Percentiles rank a stretch among this genome's conserved stretches.
These are phyloP conservation scores for Salix caprea DNA, from an alignment of 345 rosid species.

Conservation along the genomic window DNA sequence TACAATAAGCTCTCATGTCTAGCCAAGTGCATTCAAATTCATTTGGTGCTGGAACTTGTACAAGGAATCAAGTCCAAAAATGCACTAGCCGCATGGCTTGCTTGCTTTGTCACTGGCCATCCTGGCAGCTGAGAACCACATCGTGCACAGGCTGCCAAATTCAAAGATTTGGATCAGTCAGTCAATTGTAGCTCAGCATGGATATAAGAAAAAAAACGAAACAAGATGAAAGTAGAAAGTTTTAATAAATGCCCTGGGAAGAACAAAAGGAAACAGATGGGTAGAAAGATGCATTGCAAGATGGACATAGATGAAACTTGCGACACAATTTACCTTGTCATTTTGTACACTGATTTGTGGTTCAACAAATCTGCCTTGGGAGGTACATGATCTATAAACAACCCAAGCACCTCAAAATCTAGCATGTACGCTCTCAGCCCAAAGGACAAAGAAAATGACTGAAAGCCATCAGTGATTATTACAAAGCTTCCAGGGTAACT, in stretches of 20 bases:
- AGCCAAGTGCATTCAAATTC: neutral
- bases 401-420: slow-evolving; percentile 36
- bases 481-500: slow-evolving; percentile 72
- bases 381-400: slow-evolving; percentile 28
- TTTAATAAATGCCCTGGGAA: neutral
- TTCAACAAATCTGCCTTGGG: slow-evolving; percentile 18
- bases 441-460: slow-evolving; percentile 13
- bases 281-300: neutral
- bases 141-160: slow-evolving; percentile 11
- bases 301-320: neutral
- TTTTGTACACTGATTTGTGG: slow-evolving; percentile 16
- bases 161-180: slow-evolving; percentile 2
- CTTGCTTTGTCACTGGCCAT: slow-evolving; percentile 11
- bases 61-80: slow-evolving; percentile 5
- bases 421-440: slow-evolving; percentile 23
- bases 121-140: slow-evolving; percentile 23
- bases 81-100: slow-evolving; percentile 11
- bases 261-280: no score
- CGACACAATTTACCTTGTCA: slow-evolving; percentile 21
- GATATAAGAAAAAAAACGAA: neutral
- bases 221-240: no score
- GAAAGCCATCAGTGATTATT: slow-evolving; percentile 8
- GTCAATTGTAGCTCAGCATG: neutral
- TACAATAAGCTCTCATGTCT: neutral
- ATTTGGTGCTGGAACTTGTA: neutral